Evolutionary conservation across 805 yeast genomes (phyloP).

Genomic region (Wickerhamiella siamensis): DNA sequence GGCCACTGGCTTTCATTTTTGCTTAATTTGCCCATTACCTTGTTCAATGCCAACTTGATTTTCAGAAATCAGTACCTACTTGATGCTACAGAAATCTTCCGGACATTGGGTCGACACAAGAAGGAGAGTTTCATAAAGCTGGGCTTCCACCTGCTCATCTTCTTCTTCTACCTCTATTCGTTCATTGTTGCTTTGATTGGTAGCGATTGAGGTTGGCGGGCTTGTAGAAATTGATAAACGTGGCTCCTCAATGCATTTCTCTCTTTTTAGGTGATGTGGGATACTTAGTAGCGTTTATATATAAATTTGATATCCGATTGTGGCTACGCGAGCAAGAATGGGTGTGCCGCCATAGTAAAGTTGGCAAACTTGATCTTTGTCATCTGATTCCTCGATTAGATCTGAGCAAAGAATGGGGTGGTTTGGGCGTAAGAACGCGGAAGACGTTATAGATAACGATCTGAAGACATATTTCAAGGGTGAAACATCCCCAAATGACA

Average conservation of each 20-base stretch:
- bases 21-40: conserved; percentile 71
- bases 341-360: no score
- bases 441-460: conserved; percentile 4
- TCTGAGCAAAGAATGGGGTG: conserved; percentile 3
- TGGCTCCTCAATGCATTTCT: no score
- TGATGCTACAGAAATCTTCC: conserved; percentile 95
- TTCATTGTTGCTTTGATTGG: conserved; percentile 87
- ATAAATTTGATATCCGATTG: no score
- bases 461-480: conserved; percentile 6
- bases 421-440: background rate
- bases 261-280: no score
- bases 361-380: no score
- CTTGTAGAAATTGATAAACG: no score
- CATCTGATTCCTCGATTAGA: no score
- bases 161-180: conserved; percentile 89
- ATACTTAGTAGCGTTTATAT: no score
- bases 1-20: conserved; percentile 90
- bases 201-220: conserved; percentile 38
- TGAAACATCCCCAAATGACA: background rate
- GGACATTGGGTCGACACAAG: conserved; percentile 85
- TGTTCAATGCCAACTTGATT: conserved; percentile 67
- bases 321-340: no score
- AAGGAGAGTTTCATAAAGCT: conserved; percentile 79
- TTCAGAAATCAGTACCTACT: conserved; percentile 67
- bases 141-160: conserved; percentile 79